Base-by-base conservation (phyloP, 2,329 filamentous ascomycete genomes). In the Monosporascus sp. region DNA sequence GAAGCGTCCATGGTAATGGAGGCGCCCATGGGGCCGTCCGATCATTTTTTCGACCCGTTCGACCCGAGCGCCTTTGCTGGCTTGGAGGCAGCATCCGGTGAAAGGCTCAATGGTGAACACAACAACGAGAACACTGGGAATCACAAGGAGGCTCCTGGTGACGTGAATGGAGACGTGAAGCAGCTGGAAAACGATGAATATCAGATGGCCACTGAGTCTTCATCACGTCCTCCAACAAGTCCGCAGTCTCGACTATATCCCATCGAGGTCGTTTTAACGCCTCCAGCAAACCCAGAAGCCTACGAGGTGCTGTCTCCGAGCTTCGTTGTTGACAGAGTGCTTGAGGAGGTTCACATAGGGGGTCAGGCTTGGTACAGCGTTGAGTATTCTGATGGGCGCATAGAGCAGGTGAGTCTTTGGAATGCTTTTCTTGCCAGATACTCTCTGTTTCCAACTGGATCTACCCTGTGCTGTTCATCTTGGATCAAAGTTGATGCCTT, bases 371-470 rank as follows among this genome's bases (percentile, higher is more conserved):
- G 63, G 22, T 76, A 74, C 44, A 63, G 59, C 5, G 66, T 76
- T 11, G 75, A 78, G 54, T 79, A 78, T 48, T 71, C 72, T 31
- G 77, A 80, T 58, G 77, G 76, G 24, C 69, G 71, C 49, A 59
- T 72, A 56, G 70, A 77, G 51, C 54, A 70, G 60, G 78, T 80
- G 69, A 70, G 76, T 73, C 22, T n/a, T 46, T 26, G 14, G 22
- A 17, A 14, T 46, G 4, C 26, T 46, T n/a, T 24, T 27, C n/a
- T 43, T 43, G 19, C 19, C 16, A n/a, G 27, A 22, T 49, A 43
- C 50, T 24, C 51, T 51, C 50, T 54, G 61, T 66, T 52, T 66
- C 62, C 22, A 40, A 26, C 16, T 17, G n/a, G n/a, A 46, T 16
- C 20, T 22, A 19, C 11, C 16, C 26, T 14, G 5, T 14, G n/a